Evolutionary conservation across 345 rosid genomes (phyloP).

Genomic region (Linum lewisii): DNA sequence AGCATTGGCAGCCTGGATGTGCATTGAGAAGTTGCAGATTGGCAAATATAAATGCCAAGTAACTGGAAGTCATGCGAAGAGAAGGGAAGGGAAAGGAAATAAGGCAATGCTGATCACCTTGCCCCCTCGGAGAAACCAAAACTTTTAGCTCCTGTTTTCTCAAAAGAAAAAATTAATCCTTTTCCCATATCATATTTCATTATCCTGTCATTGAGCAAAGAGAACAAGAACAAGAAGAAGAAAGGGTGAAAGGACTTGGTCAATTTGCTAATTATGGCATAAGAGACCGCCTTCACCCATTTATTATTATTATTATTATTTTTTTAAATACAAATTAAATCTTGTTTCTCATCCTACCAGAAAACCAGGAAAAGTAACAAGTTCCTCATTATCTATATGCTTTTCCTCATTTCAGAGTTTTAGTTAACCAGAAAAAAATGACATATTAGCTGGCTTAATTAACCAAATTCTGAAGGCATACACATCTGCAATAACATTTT

Average conservation of each 20-base stretch:
- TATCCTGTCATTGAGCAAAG: conserved; percentile 8
- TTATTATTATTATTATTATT: no score
- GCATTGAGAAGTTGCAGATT: background rate
- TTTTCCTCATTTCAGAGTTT: no score
- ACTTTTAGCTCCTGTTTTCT: conserved; percentile 26
- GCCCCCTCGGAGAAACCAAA: conserved; percentile 33
- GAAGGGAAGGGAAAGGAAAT: background rate
- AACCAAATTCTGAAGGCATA: no score
- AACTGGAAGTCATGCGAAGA: background rate
- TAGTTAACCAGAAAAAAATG: no score
- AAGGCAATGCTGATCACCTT: conserved; percentile 7
- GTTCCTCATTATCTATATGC: no score
- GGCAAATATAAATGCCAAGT: no score
- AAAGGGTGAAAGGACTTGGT: conserved; percentile 11
- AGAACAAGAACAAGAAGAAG: background rate
- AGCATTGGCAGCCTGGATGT: background rate
- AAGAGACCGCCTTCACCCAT: background rate
- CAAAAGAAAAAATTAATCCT: conserved; percentile 16
- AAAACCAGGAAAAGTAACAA: background rate
- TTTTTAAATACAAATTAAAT: no score
- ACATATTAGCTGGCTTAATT: no score
- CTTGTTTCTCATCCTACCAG: background rate
- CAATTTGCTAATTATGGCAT: conserved; percentile 6
- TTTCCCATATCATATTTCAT: background rate
- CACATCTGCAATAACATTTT: no score